Conservation (phyloP, 495 filamentous ascomycete genomes). For the Penicillium samsonianum region DNA sequence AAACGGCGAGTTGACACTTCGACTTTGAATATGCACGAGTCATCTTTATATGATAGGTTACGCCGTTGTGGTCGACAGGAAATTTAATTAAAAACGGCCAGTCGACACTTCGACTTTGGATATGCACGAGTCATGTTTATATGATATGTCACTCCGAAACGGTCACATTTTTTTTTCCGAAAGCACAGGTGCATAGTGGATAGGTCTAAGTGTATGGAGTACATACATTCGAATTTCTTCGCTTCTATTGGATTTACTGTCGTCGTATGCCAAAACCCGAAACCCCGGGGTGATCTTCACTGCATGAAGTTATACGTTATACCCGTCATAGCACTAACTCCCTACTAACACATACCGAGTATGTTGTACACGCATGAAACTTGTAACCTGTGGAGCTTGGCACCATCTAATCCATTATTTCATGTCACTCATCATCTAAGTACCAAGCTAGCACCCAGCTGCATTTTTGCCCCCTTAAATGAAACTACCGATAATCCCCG, state of each 20-base stretch:
- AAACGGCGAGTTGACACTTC: neutral
- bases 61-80: conserved; percentile 6
- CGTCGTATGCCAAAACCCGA: neutral
- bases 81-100: conserved; percentile 6
- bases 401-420: neutral
- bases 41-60: too few relatives aligned
- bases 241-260: neutral
- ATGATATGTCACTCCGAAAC: neutral
- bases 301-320: neutral
- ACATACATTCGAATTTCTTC: neutral
- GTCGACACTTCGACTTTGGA: too few relatives aligned
- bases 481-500: neutral
- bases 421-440: neutral
- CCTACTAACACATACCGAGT: neutral
- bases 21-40: too few relatives aligned
- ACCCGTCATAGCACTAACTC: neutral
- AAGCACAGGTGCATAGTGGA: neutral
- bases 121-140: neutral
- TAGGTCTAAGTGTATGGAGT: neutral
- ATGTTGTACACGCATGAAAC: neutral
- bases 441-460: neutral
- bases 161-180: neutral
- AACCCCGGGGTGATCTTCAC: neutral
- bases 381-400: neutral
- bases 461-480: neutral